Evolutionary conservation across 1,139 yeast genomes (phyloP), one percentile per base, ranked within the genome.

Genomic region (Yamadazyma atlantica): DNA sequence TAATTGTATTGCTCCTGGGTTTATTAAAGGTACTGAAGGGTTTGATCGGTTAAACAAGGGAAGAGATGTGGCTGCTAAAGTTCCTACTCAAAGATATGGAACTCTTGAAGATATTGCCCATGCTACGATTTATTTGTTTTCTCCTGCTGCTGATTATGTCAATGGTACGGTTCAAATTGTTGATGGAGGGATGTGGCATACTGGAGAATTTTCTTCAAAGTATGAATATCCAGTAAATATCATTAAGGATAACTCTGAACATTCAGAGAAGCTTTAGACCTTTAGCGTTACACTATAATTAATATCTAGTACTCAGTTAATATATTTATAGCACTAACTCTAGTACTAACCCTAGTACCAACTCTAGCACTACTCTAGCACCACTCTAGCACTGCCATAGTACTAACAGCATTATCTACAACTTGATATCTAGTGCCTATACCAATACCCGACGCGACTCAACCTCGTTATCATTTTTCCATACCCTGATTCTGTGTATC

Each of bases 1-100:
- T 35, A 90, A 90, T 57, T 80, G 86, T 58, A 79, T 90, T 50
- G 96, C 96, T 0, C 97, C 97, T 0, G 97, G 97, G 5, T 80
- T 85, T 12, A 88, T 89, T 50, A 85, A 60, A 1, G 85, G 80
- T 26, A 89, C 97, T 4, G 97, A 89, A 61, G 97, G 97, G 5
- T 68, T 83, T 58, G 73, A 75, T 33, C 71, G 95, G 46, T 69
- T 82, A 41, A 16, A 12, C 21, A 32, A n/a, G 4, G 39, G 38
- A 6, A 8, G 16, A 1, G 33, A 36, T 12, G 26, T 23, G 26
- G 13, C 29, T 2, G 45, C 56, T 2, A 61, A 64, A 41, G 71
- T 86, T 18, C 96, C 97, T 2, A 58, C 86, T 46, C 95, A 85
- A 59, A 69, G 89, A 54, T 62, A 78, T 41, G 97, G 96, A 1